Evolutionary conservation across 805 yeast genomes (phyloP), one percentile per base, ranked within the genome.

Genomic region (Hyphopichia homilentoma): DNA sequence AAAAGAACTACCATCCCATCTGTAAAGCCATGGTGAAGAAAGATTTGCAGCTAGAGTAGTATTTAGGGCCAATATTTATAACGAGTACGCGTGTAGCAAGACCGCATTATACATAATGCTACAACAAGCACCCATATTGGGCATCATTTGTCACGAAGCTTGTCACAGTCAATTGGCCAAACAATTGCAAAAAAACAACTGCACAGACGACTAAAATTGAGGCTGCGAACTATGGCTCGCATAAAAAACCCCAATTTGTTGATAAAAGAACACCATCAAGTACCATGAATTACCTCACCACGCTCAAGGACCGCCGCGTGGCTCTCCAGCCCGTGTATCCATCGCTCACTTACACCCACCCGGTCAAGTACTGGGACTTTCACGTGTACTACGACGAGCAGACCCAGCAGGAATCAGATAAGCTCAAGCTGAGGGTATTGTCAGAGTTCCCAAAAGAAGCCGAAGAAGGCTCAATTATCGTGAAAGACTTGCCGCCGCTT

Each of bases 321-420:
- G 54, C 61, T 17, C 30, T 34, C 4, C 25, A 34, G 9, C 29
- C 29, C 6, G 29, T 22, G 24, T 21, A 25, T 18, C 33, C 34
- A 7, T 52, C 49, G 6, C 39, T 57, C 11, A 31, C 38, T 8
- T 57, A 33, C 33, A 37, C 44, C 2, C 33, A 41, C 26, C 61
- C 62, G 4, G 46, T 57, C 16, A 44, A 54, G 34, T 57, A 49
- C 36, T 57, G 55, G 37, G 64, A 57, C 32, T 57, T 57, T 38
- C 64, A 57, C 36, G 48, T 57, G 7, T 57, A 57, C 42, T 57
- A 55, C 39, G 46, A 41, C 25, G 57, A 52, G 8, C 45, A 39
- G 25, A 43, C 43, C 15, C 21, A 28, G n/a, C 21, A 27, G 13
- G 62, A 57, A 31, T 45, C 61, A 11, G 37, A 41, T 28, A 28